Base-by-base conservation (phyloP, 2,329 filamentous ascomycete species). In the Akanthomyces uredinophilus region DNA sequence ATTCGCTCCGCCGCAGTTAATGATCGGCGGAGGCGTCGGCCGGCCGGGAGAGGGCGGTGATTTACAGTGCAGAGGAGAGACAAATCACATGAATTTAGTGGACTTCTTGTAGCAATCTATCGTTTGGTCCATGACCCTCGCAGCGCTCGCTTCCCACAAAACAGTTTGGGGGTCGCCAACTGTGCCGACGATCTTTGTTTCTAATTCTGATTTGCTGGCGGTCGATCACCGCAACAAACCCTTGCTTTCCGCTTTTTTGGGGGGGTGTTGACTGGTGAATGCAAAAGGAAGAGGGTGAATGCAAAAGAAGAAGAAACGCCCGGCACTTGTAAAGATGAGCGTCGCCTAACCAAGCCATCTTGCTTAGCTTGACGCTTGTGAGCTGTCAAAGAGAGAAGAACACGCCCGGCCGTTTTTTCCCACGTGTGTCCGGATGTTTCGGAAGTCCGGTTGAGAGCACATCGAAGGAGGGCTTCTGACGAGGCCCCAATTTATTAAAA, bases 161-260 rank as follows among this genome's bases (percentile, higher is more conserved):
- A 29, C 27, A 29, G 27, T 29, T 29, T 29, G 27, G 27, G 27
- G 27, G 32, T 13, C 32, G 8, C 32, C 32, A 10, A 10, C 32
- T 29, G 37, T 43, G 37, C 54, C 41, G 55, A 32, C 44, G 55
- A 59, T 59, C 55, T 27, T 27, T 59, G 55, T 50, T 49, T 59
- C 55, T 50, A 59, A 50, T 59, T 59, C 32, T 59, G 55, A 59
- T 59, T 52, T 50, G 32, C 22, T 57, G 46, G 55, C 55, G 32
- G 22, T 43, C 55, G 44, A 59, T 59, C 44, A 50, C 32, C 18
- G 32, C 55, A 6, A 22, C 16, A 37, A 50, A 50, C 29, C 46
- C 32, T 57, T 57, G 41, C 14, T 22, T 22, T 18, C 44, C 32
- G 32, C 32, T 37, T 2, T 37, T 37, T 37, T 10, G 27, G n/a